These are phyloP conservation scores for Chernovozyma aurita DNA, from an alignment of 1,139 yeast species.

Conservation along the genomic window DNA sequence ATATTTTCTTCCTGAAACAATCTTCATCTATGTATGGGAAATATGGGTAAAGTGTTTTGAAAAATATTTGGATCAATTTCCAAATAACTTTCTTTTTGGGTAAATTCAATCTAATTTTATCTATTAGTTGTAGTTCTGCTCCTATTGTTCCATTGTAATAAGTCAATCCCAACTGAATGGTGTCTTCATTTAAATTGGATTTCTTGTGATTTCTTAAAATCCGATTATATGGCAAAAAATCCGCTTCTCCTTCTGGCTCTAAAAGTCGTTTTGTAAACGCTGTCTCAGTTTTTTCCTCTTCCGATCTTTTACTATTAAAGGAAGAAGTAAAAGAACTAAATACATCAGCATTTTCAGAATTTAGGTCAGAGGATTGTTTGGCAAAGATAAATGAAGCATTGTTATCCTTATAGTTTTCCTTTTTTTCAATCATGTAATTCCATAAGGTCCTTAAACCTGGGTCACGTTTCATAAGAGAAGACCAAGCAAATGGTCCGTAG, in stretches of 20 bases:
- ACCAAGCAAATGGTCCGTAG: constrained; percentile 49
- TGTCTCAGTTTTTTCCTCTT: constrained; percentile 17
- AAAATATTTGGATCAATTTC: constrained; percentile 29
- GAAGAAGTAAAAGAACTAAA: constrained; percentile 8
- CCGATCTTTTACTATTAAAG: constrained; percentile 9
- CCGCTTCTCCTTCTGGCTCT: constrained; percentile 34
- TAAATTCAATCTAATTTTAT: constrained; percentile 25
- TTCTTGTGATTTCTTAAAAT: neutral
- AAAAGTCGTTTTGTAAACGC: constrained; percentile 29
- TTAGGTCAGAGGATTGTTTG: constrained; percentile 16
- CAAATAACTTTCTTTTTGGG: constrained; percentile 31
- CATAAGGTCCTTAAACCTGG: constrained; percentile 34
- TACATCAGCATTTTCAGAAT: constrained; percentile 22
- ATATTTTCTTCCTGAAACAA: constrained; percentile 17
- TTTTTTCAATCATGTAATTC: constrained; percentile 24
- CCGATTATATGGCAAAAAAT: constrained; percentile 28
- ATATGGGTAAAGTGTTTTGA: constrained; percentile 29
- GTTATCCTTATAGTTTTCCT: constrained; percentile 18
- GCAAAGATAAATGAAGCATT: constrained; percentile 16
- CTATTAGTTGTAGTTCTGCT: constrained; percentile 27
- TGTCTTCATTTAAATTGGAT: neutral
- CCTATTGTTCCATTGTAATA: constrained; percentile 26
- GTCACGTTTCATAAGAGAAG: constrained; percentile 46
- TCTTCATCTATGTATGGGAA: constrained; percentile 34
- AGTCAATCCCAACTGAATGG: constrained; percentile 23